Evolutionary conservation across 768 basidiomycete genomes (phyloP).

Genomic region (Leucocoprinus sp.): DNA sequence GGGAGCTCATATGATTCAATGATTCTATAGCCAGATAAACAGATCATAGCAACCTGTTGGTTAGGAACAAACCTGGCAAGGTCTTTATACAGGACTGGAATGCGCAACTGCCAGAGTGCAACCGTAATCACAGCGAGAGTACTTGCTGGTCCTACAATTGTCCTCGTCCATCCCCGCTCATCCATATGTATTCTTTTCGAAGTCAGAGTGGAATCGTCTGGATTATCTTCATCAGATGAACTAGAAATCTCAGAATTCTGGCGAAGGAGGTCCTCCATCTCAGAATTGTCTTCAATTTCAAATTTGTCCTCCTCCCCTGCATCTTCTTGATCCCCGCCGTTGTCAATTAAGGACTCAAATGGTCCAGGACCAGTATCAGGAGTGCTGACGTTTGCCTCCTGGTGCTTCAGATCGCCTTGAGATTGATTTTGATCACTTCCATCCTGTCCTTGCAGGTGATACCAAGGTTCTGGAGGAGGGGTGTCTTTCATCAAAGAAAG

Average conservation of each 20-base stretch:
- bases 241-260: conserved; percentile 14
- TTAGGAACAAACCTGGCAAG: conserved; percentile 49
- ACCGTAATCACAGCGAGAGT: conserved; percentile 64
- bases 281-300: conserved; percentile 11
- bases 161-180: conserved; percentile 18
- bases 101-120: conserved; percentile 71
- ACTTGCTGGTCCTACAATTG: conserved; percentile 30
- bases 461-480: conserved; percentile 52
- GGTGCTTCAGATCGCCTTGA: background rate
- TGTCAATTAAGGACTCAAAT: no score
- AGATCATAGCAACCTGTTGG: background rate
- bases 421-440: conserved; percentile 8
- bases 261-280: conserved; percentile 15
- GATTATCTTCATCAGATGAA: conserved; percentile 16
- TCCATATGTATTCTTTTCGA: conserved; percentile 23
- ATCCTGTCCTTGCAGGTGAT: conserved; percentile 29
- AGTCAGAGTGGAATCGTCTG: background rate
- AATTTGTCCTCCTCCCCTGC: conserved; percentile 2
- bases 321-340: conserved; percentile 11
- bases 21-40: conserved; percentile 33
- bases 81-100: conserved; percentile 72
- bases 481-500: conserved; percentile 53
- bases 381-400: background rate
- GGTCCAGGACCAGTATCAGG: background rate
- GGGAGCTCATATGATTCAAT: conserved; percentile 73